A percentile compares a stretch with the other conserved stretches of the same genome.
phyloP scores from a whole-genome alignment of 768 basidiomycete species.

The Xerocomellus amylosporus region DNA sequence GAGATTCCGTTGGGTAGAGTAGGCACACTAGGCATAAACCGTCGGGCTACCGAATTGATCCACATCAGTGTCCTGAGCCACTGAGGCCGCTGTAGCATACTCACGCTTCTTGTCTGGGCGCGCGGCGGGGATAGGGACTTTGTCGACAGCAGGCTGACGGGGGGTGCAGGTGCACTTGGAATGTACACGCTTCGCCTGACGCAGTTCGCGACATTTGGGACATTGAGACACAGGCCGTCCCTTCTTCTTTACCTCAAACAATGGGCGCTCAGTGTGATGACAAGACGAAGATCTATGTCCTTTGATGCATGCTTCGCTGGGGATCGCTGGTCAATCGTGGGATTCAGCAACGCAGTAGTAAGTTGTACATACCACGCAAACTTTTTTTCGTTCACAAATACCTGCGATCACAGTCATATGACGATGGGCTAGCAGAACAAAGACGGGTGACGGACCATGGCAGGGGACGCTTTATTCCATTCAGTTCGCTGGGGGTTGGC shows the following conservation, averaged over 20 bases:
- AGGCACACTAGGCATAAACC: constrained; percentile 69
- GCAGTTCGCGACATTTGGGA: constrained; percentile 74
- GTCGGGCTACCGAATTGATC: constrained; percentile 44
- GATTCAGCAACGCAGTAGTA: neutral
- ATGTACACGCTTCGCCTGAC: constrained; percentile 77
- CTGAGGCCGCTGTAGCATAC: constrained; percentile 1
- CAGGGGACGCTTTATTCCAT: constrained; percentile 11
- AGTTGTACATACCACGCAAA: constrained; percentile 61
- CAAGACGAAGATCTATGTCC: constrained; percentile 91
- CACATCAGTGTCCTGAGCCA: constrained; percentile 16
- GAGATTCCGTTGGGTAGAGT: constrained; percentile 72
- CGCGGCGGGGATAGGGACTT: constrained; percentile 31
- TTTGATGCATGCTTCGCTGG: constrained; percentile 89
- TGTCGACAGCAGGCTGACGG: constrained; percentile 30
- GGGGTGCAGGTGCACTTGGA: constrained; percentile 75
- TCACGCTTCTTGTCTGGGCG: constrained; percentile 35
- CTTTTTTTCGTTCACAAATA: constrained; percentile 72
- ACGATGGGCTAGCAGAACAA: neutral
- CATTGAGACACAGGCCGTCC: constrained; percentile 92
- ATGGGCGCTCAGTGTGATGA: constrained; percentile 78
- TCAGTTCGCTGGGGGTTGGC: neutral
- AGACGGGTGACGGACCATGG: constrained; percentile 21
- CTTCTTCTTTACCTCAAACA: constrained; percentile 94
- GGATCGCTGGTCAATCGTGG: constrained; percentile 10
- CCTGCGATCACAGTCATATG: constrained; percentile 36